phyloP scores from a whole-genome alignment of 257 asterid species.

The Capsicum chinense region DNA sequence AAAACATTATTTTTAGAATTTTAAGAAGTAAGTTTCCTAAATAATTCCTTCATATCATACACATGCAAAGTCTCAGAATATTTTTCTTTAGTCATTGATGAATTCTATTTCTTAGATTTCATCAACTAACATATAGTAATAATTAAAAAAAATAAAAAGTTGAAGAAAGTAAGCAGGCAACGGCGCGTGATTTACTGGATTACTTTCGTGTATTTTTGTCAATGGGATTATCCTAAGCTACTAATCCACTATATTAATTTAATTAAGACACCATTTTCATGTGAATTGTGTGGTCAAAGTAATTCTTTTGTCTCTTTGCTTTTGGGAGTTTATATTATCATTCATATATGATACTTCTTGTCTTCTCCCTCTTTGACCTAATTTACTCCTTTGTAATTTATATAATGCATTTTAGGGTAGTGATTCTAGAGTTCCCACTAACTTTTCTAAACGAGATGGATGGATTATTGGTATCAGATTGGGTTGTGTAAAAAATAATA shows the following conservation, averaged over 20 bases:
- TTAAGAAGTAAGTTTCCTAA: too few relatives aligned
- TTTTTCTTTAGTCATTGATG: not conserved
- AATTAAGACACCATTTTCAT: not conserved
- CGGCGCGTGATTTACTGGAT: constrained; percentile 28
- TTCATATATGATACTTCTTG: not conserved
- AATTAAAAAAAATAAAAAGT: not conserved
- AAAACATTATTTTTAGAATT: too few relatives aligned
- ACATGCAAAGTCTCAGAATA: not conserved
- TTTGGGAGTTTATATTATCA: constrained; percentile 16
- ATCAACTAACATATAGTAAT: not conserved
- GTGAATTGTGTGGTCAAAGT: constrained; percentile 26
- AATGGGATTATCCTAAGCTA: constrained; percentile 9
- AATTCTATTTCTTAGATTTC: not conserved
- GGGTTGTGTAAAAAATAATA: not conserved
- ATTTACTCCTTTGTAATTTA: not conserved
- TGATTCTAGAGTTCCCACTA: not conserved
- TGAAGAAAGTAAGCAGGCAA: not conserved
- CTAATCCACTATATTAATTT: not conserved
- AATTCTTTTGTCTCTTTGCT: constrained; percentile 8
- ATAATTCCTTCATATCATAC: not conserved
- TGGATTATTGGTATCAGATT: not conserved
- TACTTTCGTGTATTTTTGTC: constrained; percentile 1
- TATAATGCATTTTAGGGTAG: not conserved
- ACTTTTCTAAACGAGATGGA: not conserved
- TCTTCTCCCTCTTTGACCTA: not conserved